phyloP scores from a whole-genome alignment of 1,284 basidiomycete genomes.

The Mrakiaceae sp. region DNA sequence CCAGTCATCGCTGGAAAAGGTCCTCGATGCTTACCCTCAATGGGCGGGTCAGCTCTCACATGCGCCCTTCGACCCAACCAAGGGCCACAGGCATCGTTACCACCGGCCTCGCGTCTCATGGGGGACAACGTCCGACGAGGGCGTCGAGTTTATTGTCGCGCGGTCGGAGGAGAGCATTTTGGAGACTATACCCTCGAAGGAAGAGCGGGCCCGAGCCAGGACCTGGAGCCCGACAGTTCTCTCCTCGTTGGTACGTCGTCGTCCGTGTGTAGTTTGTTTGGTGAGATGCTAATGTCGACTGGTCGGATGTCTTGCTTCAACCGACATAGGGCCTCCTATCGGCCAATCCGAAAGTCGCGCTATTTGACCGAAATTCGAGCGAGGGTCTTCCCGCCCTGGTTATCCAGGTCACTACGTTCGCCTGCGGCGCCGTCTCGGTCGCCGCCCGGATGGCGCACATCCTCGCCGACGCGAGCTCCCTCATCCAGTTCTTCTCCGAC shows the following conservation, averaged over 20 bases:
- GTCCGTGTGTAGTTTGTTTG: too few species aligned
- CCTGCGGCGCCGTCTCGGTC: conserved; percentile 22
- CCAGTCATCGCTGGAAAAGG: conserved; percentile 24
- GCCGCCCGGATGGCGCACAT: conserved; percentile 34
- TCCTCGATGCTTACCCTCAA: conserved; percentile 35
- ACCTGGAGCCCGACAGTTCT: conserved; percentile 16
- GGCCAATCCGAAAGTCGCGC: conserved; percentile 24
- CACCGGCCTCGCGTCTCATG: too few species aligned
- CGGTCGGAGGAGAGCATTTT: too few species aligned
- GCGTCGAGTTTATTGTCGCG: too few species aligned
- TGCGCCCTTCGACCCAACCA: too few species aligned
- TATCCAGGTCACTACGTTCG: conserved; percentile 36
- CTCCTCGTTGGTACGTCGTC: too few species aligned
- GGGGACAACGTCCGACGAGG: too few species aligned
- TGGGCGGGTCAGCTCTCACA: too few species aligned
- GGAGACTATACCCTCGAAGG: too few species aligned
- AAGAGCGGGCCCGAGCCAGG: conserved; percentile 9
- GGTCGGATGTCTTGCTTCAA: conserved; percentile 19
- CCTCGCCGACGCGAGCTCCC: conserved; percentile 36
- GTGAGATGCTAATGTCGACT: too few species aligned
- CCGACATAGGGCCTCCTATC: conserved; percentile 22
- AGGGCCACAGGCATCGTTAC: too few species aligned
- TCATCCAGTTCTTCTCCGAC: conserved; percentile 35
- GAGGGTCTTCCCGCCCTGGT: conserved; percentile 23
- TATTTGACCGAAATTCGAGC: conserved; percentile 25